Percentiles rank a stretch among this genome's conserved stretches.
phyloP scores from a whole-genome alignment of 83 land plant genomes.

The Diphasiastrum complanatum region DNA sequence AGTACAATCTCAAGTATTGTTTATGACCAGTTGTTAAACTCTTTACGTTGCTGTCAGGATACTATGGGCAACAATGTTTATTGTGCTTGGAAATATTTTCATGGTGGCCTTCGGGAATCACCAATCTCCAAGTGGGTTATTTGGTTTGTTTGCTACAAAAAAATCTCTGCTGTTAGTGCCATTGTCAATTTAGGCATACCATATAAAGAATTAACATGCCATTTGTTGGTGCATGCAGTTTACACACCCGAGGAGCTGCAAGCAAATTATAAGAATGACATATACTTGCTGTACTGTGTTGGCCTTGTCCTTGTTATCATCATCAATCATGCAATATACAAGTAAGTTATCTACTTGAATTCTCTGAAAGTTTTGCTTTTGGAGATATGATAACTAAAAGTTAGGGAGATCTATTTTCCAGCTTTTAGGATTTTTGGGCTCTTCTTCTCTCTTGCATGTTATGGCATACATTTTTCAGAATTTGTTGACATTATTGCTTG shows the following conservation, averaged over 20 bases:
- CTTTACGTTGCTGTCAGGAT: constrained; percentile 44
- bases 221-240: constrained; percentile 40
- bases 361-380: neutral
- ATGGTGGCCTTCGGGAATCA: constrained; percentile 98
- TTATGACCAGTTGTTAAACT: neutral
- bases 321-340: constrained; percentile 64
- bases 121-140: constrained; percentile 68
- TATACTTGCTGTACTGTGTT: constrained; percentile 72
- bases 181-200: neutral
- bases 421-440: too few relatives aligned
- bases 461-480: too few relatives aligned
- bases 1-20: neutral
- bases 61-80: constrained; percentile 72
- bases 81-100: constrained; percentile 85
- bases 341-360: constrained; percentile 33
- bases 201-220: neutral
- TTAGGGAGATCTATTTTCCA: too few relatives aligned
- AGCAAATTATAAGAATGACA: constrained; percentile 66
- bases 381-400: too few relatives aligned
- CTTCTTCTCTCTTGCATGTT: too few relatives aligned
- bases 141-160: neutral
- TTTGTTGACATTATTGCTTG: too few relatives aligned
- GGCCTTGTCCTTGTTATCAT: constrained; percentile 58
- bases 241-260: constrained; percentile 88
- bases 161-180: neutral